Evolutionary conservation across 257 asterid species (phyloP), one percentile per base, ranked within the genome.

Genomic region (Plectranthus barbatus): DNA sequence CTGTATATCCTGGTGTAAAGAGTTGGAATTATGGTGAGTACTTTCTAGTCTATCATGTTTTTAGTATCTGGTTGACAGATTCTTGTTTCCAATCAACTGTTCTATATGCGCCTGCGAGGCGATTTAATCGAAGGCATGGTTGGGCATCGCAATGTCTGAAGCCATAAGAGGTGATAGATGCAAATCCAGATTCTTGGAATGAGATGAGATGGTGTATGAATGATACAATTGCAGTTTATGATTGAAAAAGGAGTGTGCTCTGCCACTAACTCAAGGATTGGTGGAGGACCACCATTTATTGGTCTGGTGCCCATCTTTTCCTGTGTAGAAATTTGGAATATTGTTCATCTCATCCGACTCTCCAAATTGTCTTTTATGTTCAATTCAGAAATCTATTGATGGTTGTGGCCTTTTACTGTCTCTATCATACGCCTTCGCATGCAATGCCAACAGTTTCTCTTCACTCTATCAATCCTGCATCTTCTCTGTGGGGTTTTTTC

Each of bases 281-380:
- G 74, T 59, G 62, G 62, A 73, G 88, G 88, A 86, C 91, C 95
- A 84, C 86, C 72, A 60, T 72, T 64, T 66, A 47, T 59, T 69
- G 72, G 72, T 77, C 79, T 69, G 67, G 72, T 60, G 74, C 31
- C 74, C 29, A 9, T 54, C 71, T 29, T 46, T 17, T 55, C 79
- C 63, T 64, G 60, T 68, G 61, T 75, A 46, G 4, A 33, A 44
- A 7, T 23, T 56, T 60, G 79, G 76, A 64, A 33, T 67, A 50
- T 73, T 64, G 33, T 47, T 50, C 51, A 17, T 24, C 56, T 56
- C 56, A 23, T 34, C 56, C 14, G 56, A 46, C 19, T 47, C 51
- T 53, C 48, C 60, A 56, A 21, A 29, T 56, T 74, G 66, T 71
- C 55, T 46, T 41, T 50, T 19, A 7, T 54, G n/a, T 12, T 36